Evolutionary conservation across 108 stramenopile genomes (phyloP), one percentile per base, ranked within the genome.

Genomic region (Mediolabrus comicus): DNA sequence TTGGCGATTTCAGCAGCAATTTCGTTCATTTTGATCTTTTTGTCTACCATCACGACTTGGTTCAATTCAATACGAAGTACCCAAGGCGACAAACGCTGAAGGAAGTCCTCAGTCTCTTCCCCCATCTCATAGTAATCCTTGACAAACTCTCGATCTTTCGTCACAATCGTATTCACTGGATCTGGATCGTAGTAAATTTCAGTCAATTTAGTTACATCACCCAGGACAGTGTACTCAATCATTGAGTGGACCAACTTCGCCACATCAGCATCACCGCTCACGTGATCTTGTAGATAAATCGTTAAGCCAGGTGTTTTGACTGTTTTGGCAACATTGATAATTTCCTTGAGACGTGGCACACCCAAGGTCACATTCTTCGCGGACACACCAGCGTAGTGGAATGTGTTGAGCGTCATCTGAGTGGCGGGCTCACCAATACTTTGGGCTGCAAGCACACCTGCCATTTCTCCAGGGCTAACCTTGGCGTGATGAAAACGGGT

Each of bases 351-450:
- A 13, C 98, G 90, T 24, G 98, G 98, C 28, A 99, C 98, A 56
- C 98, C 98, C 19, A 99, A 83, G 8, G 98, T 99, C 3, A 99
- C 98, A 83, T 99, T 98, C 90, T 99, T 99, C 7, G 98, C 97
- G 27, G 91, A 92, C 27, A 99, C 96, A 66, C 98, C 98, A 46
- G 98, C 97, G 65, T 95, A 97, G 81, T 99, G 98, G 81, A 99
- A 99, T 26, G 98, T 99, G 68, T 95, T 95, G 41, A 99, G 83
- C 5, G 98, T 99, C 98, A 99, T 99, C 76, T 99, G 98, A n/a
- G 98, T 99, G 34, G 97, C 97, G 17, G 98, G 98, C 76, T 99
- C 97, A 16, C 98, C 98, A 62, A 99, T 95, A 65, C 94, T 95
- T 77, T 99, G 98, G 2, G 98, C 98, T 5, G 98, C 98, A 59